Base-by-base conservation (phyloP, 345 rosid genomes). In the Sonneratia alba region DNA sequence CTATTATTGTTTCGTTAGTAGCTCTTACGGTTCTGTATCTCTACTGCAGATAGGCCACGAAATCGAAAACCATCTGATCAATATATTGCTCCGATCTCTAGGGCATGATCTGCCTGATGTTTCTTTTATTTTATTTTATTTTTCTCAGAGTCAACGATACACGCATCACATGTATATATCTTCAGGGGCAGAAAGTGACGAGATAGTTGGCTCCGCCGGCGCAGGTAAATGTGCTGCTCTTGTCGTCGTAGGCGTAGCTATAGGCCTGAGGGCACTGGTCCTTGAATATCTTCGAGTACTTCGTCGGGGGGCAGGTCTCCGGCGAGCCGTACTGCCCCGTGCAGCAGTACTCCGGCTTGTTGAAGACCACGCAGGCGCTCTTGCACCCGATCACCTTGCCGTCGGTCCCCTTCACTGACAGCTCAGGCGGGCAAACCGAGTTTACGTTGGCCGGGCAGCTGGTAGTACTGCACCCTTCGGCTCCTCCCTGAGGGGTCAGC, bases 251-350 rank as follows among this genome's bases (percentile, higher is more conserved):
- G 24, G 89, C 76, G 67, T 87, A 87, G 69, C 87, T 88, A 71
- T 86, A 86, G 64, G 90, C 93, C 45, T 78, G 82, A 21, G 92
- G 91, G 36, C 97, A 87, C 73, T 66, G 78, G 3, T 5, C 18
- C 79, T 88, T 85, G 74, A 91, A 88, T 1, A 71, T 68, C 77
- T 27, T 15, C 0, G 97, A 80, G 68, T 86, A 85, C 0, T 24
- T 3, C 1, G 86, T 79, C 0, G 92, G 88, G 1, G 3, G 62
- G 68, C 97, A 88, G 14, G 21, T 83, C 0, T 67, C 45, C 3
- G 88, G 77, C n/a, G 82, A 3, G 15, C 43, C 37, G n/a, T 18
- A 80, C 3, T 7, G 32, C 1, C 79, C 84, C 15, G 83, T 77
- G 75, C 95, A 91, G 40, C 90, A 91, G 27, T 74, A 86, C 40